Percentiles rank a stretch among this genome's conserved stretches.
Evolutionary conservation across 2,329 filamentous ascomycete species (phyloP).

Genomic region (Diplodia intermedia): DNA sequence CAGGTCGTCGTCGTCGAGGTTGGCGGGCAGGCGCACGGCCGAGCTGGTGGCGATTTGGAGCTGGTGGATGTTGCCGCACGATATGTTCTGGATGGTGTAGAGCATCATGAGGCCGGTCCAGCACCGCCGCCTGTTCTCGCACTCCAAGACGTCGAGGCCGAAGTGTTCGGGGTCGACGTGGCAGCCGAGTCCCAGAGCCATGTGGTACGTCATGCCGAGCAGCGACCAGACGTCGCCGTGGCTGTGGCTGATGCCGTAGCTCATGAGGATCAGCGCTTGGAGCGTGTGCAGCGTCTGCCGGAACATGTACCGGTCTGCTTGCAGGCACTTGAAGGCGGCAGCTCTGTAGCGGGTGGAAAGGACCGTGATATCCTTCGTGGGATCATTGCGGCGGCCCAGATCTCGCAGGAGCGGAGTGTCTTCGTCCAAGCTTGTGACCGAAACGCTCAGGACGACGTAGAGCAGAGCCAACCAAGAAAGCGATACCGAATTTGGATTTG

Average conservation of each 20-base stretch:
- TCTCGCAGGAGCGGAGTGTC: background rate
- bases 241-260: conserved; percentile 48
- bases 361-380: background rate
- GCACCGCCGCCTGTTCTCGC: conserved; percentile 49
- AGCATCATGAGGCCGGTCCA: conserved; percentile 53
- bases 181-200: conserved; percentile 52
- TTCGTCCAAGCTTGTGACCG: background rate
- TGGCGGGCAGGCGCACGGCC: conserved; percentile 36
- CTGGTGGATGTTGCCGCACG: conserved; percentile 47
- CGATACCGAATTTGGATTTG: background rate
- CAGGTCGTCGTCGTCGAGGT: background rate
- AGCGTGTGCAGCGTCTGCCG: conserved; percentile 51
- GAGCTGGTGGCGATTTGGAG: conserved; percentile 37
- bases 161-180: conserved; percentile 52
- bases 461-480: background rate
- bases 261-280: conserved; percentile 50
- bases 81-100: conserved; percentile 49
- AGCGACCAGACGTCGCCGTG: conserved; percentile 50
- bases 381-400: background rate
- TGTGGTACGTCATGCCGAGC: conserved; percentile 50
- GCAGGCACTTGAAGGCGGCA: conserved; percentile 48
- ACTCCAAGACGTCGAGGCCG: conserved; percentile 45
- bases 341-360: conserved; percentile 43
- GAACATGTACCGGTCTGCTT: conserved; percentile 49
- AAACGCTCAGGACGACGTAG: background rate